phyloP scores from a whole-genome alignment of 2,329 filamentous ascomycete genomes.

The Fusarium concolor region DNA sequence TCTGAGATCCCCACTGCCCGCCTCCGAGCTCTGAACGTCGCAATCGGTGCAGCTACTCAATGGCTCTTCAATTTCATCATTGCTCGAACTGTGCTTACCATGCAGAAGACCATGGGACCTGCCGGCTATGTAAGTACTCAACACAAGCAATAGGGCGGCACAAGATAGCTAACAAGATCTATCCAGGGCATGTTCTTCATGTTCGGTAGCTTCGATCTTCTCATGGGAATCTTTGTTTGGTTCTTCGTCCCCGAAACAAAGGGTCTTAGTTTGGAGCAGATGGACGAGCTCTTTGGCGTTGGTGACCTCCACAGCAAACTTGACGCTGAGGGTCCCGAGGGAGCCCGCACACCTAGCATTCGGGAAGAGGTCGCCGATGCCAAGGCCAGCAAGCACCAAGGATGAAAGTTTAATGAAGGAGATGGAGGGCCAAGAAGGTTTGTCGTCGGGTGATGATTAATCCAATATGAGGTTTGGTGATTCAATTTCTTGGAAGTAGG shows the following conservation, averaged over 20 bases:
- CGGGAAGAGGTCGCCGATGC: slow-evolving; percentile 41
- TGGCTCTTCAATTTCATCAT: slow-evolving; percentile 83
- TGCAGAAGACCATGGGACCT: slow-evolving; percentile 67
- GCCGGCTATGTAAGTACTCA: slow-evolving; percentile 54
- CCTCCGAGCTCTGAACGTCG: slow-evolving; percentile 74
- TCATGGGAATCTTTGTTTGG: slow-evolving; percentile 74
- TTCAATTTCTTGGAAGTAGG: background rate
- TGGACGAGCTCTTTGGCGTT: slow-evolving; percentile 74
- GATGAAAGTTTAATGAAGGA: background rate
- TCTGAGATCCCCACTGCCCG: slow-evolving; percentile 75
- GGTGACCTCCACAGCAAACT: slow-evolving; percentile 55
- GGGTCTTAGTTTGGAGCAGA: slow-evolving; percentile 70
- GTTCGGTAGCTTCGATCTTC: slow-evolving; percentile 73
- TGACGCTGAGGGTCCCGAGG: slow-evolving; percentile 50
- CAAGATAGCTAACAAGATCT: slow-evolving; percentile 10
- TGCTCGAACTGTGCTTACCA: slow-evolving; percentile 71
- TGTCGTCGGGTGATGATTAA: background rate
- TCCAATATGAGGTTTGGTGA: background rate
- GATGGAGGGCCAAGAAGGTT: background rate
- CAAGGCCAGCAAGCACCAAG: slow-evolving; percentile 27
- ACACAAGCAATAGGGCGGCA: background rate
- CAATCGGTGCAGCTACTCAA: slow-evolving; percentile 75
- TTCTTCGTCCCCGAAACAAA: slow-evolving; percentile 79
- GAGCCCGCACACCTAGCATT: slow-evolving; percentile 43
- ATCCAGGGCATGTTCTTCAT: slow-evolving; percentile 72